Conservation (phyloP, 2,329 filamentous ascomycete species). For the Phyllosticta ampelicida region DNA sequence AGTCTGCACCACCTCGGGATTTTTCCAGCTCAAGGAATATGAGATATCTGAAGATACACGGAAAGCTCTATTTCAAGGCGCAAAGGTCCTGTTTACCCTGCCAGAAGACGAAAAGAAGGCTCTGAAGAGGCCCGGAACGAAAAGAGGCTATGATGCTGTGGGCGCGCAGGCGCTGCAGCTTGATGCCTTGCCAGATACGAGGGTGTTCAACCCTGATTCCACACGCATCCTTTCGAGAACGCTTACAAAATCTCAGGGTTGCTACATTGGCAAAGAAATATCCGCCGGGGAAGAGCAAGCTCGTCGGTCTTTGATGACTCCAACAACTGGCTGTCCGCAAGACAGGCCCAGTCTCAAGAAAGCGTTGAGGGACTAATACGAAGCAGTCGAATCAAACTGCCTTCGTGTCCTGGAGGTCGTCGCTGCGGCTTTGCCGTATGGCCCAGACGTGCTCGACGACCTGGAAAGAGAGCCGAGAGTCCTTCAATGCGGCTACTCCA, state of each 20-base stretch:
- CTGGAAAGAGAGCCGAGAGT: slow-evolving; percentile 1
- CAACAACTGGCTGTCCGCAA: slow-evolving; percentile 5
- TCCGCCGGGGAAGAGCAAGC: background rate
- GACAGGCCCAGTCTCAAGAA: background rate
- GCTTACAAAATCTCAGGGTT: background rate
- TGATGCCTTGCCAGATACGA: slow-evolving; percentile 11
- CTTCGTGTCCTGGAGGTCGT: background rate
- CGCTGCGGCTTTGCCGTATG: background rate
- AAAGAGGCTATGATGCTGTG: slow-evolving; percentile 12
- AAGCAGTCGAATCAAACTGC: background rate
- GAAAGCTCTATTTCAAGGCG: slow-evolving; percentile 1
- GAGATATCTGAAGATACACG: background rate
- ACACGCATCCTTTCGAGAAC: background rate
- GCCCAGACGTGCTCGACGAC: background rate
- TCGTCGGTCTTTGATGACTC: slow-evolving; percentile 4
- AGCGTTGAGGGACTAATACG: slow-evolving; percentile 3
- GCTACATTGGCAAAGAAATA: slow-evolving; percentile 6
- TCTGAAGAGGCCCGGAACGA: background rate
- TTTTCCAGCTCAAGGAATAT: slow-evolving; percentile 6
- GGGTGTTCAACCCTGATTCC: slow-evolving; percentile 2
- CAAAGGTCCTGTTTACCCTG: slow-evolving; percentile 3
- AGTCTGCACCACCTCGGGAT: slow-evolving; percentile 3
- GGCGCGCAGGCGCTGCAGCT: slow-evolving; percentile 11
- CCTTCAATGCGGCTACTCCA: slow-evolving; percentile 13
- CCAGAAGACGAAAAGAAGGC: slow-evolving; percentile 2